Evolutionary conservation across 2,329 filamentous ascomycete species (phyloP), one percentile per base, ranked within the genome.

Genomic region (Scedosporium minutisporum): DNA sequence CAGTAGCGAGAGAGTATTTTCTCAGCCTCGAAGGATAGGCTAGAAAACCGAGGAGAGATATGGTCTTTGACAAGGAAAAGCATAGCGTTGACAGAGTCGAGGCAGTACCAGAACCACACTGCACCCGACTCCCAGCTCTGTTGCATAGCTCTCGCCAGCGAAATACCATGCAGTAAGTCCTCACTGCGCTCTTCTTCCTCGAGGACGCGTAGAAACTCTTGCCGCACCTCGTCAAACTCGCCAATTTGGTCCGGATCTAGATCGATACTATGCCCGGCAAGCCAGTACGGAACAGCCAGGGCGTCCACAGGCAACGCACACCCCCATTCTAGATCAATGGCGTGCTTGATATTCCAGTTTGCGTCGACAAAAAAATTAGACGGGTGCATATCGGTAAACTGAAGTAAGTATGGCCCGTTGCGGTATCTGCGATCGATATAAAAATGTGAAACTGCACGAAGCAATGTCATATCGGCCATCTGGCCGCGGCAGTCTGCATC

Each of bases 321-420:
- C 18, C 72, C 65, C 71, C 70, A 76, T 65, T 75, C 72, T 27
- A 71, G 67, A 63, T 76, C 72, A 16, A 76, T 70, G 1, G 74
- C 42, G 57, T 66, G 67, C 10, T 66, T 71, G 27, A 75, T 66
- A 57, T 75, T 73, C 71, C 71, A 74, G 29, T 74, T 58, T 25
- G 72, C 58, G 62, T 76, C 71, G 6, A 75, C 71, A 38, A 76
- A 69, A 38, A 76, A 70, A 57, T 75, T 76, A 48, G 71, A 71
- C 23, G 57, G 62, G 65, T 74, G 68, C 16, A 75, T 63, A 61
- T 75, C 71, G 23, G 70, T 72, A 44, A 75, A 58, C 44, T 67
- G 64, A 9, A 73, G 65, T 60, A 67, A 18, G 57, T 69, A 73
- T 6, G 70, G 70, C 3, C 71, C 70, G 48, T 70, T 59, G n/a